phyloP scores from a whole-genome alignment of 2,329 filamentous ascomycete genomes.

The Diaporthe nobilis region DNA sequence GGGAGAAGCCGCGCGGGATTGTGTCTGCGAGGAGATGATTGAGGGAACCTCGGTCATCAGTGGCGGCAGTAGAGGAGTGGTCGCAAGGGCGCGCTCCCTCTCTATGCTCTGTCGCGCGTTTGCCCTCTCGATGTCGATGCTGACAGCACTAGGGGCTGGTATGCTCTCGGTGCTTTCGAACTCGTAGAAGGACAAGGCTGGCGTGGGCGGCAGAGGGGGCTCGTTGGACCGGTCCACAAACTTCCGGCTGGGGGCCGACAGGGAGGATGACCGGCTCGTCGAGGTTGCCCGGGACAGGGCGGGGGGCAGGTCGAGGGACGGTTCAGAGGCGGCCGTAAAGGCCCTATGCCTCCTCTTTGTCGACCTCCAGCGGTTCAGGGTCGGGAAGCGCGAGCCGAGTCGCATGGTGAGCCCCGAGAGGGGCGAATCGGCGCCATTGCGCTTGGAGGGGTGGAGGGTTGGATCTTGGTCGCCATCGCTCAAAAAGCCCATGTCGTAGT shows the following conservation, averaged over 20 bases:
- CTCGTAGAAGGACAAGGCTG: slow-evolving; percentile 74
- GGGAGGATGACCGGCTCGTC: slow-evolving; percentile 80
- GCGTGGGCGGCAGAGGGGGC: slow-evolving; percentile 70
- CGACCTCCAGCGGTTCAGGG: slow-evolving; percentile 65
- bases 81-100: slow-evolving; percentile 74
- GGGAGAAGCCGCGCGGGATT: slow-evolving; percentile 80
- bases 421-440: slow-evolving; percentile 69
- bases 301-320: slow-evolving; percentile 83
- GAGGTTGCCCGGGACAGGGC: slow-evolving; percentile 76
- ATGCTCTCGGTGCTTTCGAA: slow-evolving; percentile 73
- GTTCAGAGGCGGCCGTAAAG: slow-evolving; percentile 80
- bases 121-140: slow-evolving; percentile 68
- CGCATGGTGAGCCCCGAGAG: slow-evolving; percentile 75
- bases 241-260: slow-evolving; percentile 72
- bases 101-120: slow-evolving; percentile 66
- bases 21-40: slow-evolving; percentile 55
- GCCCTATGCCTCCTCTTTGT: slow-evolving; percentile 61
- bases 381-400: slow-evolving; percentile 73
- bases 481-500: slow-evolving; percentile 78
- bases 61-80: slow-evolving; percentile 88
- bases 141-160: slow-evolving; percentile 61
- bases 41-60: slow-evolving; percentile 74
- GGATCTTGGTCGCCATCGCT: slow-evolving; percentile 72
- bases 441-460: slow-evolving; percentile 59
- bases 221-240: slow-evolving; percentile 62